Evolutionary conservation across 2,329 filamentous ascomycete genomes (phyloP).

Genomic region (Fusarium sp.): DNA sequence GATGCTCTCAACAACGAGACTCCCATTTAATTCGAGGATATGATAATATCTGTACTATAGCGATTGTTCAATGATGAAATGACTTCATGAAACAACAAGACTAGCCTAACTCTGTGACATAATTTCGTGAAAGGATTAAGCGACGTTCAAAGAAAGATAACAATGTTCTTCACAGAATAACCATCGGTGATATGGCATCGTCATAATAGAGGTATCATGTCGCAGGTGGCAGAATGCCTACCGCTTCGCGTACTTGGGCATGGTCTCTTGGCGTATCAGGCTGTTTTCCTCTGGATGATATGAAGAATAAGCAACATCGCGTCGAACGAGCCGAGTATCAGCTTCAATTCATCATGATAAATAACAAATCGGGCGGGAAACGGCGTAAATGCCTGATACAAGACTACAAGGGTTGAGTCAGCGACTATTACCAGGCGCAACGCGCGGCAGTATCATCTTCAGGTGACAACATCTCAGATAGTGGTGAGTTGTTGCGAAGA

Average conservation of each 20-base stretch:
- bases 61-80: constrained; percentile 30
- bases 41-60: constrained; percentile 6
- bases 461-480: constrained; percentile 3
- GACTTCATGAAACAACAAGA: constrained; percentile 25
- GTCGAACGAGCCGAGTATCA: constrained; percentile 1
- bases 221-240: not conserved
- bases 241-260: not conserved
- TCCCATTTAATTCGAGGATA: constrained; percentile 41
- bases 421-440: constrained; percentile 24
- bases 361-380: not conserved
- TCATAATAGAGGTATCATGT: not conserved
- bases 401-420: constrained; percentile 33
- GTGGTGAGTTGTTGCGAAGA: not conserved
- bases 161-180: too few species aligned
- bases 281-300: not conserved
- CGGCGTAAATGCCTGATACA: constrained; percentile 33
- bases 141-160: too few species aligned
- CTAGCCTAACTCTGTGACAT: not conserved
- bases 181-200: not conserved
- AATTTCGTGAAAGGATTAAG: not conserved
- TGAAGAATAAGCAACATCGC: not conserved
- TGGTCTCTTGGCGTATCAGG: not conserved
- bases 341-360: constrained; percentile 6
- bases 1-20: constrained; percentile 49
- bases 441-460: constrained; percentile 34